Base-by-base conservation (phyloP, 805 yeast species). In the Sungouiella blattae region DNA sequence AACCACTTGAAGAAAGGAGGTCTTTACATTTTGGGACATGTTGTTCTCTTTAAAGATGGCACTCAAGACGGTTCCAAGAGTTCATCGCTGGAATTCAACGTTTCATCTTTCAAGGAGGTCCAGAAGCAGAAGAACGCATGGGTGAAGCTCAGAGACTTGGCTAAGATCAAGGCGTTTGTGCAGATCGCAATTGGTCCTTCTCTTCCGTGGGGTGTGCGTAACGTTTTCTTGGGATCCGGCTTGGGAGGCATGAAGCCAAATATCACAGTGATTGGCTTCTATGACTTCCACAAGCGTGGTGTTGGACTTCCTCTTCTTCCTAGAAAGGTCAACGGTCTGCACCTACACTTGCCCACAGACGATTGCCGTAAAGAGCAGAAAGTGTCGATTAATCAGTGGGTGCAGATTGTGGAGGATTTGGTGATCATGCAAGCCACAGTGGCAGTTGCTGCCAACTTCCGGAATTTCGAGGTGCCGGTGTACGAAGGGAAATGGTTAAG, bases 161-260 rank as follows among this genome's bases (percentile, higher is more conserved):
- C 84, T 2, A 73, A 77, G 22, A 77, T 93, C 36, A 93, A 93
- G 55, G 98, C 97, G 0, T 93, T 93, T 69, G 93, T 93, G 5
- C 98, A 93, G 54, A 78, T 93, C 32, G 86, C 91, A 1, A 73
- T 88, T 8, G 95, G 95, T 0, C 89, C 96, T 0, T 74, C 83
- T 1, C 69, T 93, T 27, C 83, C 88, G 0, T 91, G 98, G 97
- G 98, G 98, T 17, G 94, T 87, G 0, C 69, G 98, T 42, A 91
- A 91, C 55, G 88, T 93, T 7, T 88, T 77, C 40, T 58, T 91
- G 40, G 97, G 97, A 0, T 84, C 95, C 3, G 99, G 99, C 0
- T 67, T 93, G n/a, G 99, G 99, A 6, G 97, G 96, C 9, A 93
- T 93, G 98, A 83, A 78, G 50, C 98, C 98, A 2, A 93, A 93